These are phyloP conservation scores for Tardiomyces blankii DNA, from an alignment of 1,139 yeast genomes.

Conservation along the genomic window DNA sequence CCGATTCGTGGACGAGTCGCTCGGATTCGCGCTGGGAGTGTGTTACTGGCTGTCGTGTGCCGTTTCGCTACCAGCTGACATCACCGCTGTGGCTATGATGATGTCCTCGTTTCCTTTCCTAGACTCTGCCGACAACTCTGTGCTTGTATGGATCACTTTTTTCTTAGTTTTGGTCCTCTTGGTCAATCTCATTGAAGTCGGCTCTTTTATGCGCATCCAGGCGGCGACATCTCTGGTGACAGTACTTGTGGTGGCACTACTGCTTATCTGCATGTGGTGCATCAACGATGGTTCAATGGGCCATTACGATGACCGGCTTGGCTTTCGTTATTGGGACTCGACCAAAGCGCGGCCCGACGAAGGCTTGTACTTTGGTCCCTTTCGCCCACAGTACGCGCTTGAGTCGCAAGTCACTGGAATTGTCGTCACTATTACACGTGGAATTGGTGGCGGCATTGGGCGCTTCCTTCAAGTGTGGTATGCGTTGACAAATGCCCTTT, in stretches of 20 bases:
- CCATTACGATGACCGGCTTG: conserved; percentile 31
- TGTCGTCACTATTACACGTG: conserved; percentile 20
- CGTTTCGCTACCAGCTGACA: conserved; percentile 66
- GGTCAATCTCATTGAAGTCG: conserved; percentile 53
- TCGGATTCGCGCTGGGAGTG: conserved; percentile 77
- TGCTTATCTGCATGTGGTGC: conserved; percentile 56
- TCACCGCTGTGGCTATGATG: conserved; percentile 70
- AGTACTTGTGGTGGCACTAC: conserved; percentile 39
- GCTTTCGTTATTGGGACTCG: conserved; percentile 57
- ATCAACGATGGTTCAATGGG: conserved; percentile 43
- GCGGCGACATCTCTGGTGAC: conserved; percentile 51
- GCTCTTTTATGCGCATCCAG: conserved; percentile 69
- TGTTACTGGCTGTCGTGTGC: conserved; percentile 67
- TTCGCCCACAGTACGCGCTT: conserved; percentile 50
- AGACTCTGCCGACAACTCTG: conserved; percentile 38
- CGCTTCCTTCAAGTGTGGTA: conserved; percentile 52
- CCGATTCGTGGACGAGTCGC: conserved; percentile 73
- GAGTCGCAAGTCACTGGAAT: background rate
- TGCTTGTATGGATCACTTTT: conserved; percentile 60
- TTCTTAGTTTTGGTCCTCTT: conserved; percentile 40
- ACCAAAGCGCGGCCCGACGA: conserved; percentile 38
- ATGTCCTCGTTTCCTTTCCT: conserved; percentile 51
- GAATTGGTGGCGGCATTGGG: conserved; percentile 56
- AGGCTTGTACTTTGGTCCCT: conserved; percentile 53
- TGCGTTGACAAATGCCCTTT: conserved; percentile 55